Base-by-base conservation (phyloP, 345 rosid species). In the Cardamine resedifolia region DNA sequence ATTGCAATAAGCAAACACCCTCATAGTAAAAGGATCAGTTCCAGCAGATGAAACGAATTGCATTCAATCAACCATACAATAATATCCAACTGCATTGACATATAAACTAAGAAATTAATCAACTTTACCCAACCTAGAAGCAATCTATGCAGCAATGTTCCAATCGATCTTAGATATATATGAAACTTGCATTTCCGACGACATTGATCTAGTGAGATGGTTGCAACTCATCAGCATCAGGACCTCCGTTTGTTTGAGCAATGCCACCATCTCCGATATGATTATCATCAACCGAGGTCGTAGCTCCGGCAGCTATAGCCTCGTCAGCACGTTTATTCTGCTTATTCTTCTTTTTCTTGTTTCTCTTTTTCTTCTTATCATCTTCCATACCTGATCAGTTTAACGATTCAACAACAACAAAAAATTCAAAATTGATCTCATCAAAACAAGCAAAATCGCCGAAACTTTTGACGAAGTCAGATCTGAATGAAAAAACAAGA, bases 321-420 rank as follows among this genome's bases (percentile, higher is more conserved):
- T 71, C 78, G n/a, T n/a, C n/a, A n/a, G n/a, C n/a, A n/a, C n/a
- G n/a, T n/a, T n/a, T n/a, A n/a, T n/a, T n/a, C n/a, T 79, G 81
- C 70, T 82, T 80, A 71, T 81, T 86, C 68, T 88, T 88, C 85
- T 82, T 88, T 7, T 86, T 88, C 80, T 86, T 88, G 71, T 78
- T 88, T 48, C 85, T 64, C 80, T 81, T 88, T 66, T 84, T 86
- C 81, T 81, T 88, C 86, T 81, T 88, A 15, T 83, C 88, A 4
- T 83, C 89, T 55, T 88, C 94, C 94, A 88, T 85, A 23, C 72
- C 80, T 83, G 18, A 73, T 47, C 61, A 58, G 19, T 45, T 7
- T 2, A 50, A 20, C 8, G 55, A 39, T 52, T 26, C 26, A n/a
- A 28, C n/a, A 6, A 19, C 27, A 10, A 30, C 20, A 5, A 41